Evolutionary conservation across 2,329 filamentous ascomycete genomes (phyloP), one percentile per base, ranked within the genome.

Genomic region (Talaromyces albobiverticillius): DNA sequence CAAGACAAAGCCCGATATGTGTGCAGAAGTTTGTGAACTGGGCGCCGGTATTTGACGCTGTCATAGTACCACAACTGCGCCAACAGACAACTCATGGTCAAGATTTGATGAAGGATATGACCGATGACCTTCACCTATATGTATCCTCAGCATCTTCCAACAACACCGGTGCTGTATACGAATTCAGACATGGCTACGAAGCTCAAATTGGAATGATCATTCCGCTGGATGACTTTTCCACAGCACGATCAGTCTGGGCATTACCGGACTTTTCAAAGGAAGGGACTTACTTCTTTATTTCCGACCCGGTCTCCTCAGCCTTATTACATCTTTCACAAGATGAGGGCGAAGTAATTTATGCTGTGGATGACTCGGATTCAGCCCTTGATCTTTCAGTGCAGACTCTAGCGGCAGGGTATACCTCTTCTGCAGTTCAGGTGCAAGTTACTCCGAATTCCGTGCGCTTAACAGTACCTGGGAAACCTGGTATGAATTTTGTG

Each of bases 181-280:
- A 93, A 63, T 77, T 89, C 57, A 81, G 87, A 58, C 78, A 84
- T 67, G 89, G 89, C 3, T 72, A 89, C 25, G 83, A 88, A 62
- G 89, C 87, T 16, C 83, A 81, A 53, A 82, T 89, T 59, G 83
- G 81, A 10, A 63, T 71, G 46, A 64, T 69, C 2, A 69, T 73
- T 50, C 64, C 69, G 13, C 61, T 74, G 34, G 73, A 74, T 47
- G 71, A 75, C 54, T 58, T 74, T 5, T 64, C 65, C 11, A 69
- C 69, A 38, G 68, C 77, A 3, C 62, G 70, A 45, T 69, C 71
- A 32, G 64, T 79, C 58, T 79, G 76, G 76, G 67, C 69, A 31
- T 64, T 79, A 55, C 61, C 72, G 22, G 67, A 72, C 53, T 43
- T 59, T 42, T 54, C 54, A 47, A 65, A 59, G 46, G 67, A 59